Percentiles rank a stretch among this genome's conserved stretches.
Conservation (phyloP, 257 asterid species). For the Scutellaria minor region DNA sequence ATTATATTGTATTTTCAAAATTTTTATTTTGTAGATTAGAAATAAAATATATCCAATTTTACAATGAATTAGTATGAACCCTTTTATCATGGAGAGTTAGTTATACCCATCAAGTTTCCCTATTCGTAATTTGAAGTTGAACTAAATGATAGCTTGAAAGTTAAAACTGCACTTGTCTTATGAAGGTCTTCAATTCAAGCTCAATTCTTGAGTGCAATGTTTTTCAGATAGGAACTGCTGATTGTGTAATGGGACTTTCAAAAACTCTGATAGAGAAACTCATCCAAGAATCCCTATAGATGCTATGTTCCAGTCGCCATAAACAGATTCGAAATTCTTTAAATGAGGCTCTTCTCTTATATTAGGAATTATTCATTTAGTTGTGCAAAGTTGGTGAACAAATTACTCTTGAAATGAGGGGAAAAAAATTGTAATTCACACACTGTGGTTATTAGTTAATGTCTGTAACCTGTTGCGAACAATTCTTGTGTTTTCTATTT, state of each 20-base stretch:
- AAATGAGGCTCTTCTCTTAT: not conserved
- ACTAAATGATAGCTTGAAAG: not conserved
- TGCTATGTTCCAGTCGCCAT: not conserved
- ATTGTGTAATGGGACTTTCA: constrained; percentile 88
- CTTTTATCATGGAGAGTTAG: no score
- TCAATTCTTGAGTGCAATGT: not conserved
- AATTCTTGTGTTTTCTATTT: no score
- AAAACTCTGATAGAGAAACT: constrained; percentile 72
- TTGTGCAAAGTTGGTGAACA: constrained; percentile 1
- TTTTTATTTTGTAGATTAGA: no score
- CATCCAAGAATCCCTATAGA: constrained; percentile 63
- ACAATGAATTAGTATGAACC: no score
- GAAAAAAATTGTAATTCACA: not conserved
- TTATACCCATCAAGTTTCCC: no score
- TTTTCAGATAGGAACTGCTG: constrained; percentile 75
- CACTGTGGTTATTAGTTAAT: not conserved
- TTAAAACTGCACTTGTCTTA: not conserved
- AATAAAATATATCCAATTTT: no score
- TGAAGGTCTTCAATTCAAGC: not conserved
- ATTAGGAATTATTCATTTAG: not conserved
- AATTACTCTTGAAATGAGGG: not conserved
- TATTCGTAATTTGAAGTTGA: no score
- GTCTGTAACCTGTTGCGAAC: no score
- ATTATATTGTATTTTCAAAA: no score
- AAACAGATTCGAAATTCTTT: constrained; percentile 21